phyloP scores from a whole-genome alignment of 768 basidiomycete species.

The Gloeopeniophorella convolvens region DNA sequence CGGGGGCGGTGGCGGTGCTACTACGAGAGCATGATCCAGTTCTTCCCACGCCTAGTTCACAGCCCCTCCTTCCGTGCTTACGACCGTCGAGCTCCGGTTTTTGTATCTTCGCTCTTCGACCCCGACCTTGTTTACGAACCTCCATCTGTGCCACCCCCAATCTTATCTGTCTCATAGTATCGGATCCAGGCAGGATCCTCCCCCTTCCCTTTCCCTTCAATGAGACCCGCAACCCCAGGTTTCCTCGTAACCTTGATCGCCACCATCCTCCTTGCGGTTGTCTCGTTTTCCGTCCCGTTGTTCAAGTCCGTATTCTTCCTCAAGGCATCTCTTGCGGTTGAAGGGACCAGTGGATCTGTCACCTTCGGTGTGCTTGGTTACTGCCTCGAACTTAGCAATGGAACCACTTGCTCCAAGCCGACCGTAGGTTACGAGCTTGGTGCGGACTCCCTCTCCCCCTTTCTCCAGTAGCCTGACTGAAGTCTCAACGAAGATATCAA shows the following conservation, averaged over 20 bases:
- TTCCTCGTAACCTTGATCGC: slow-evolving; percentile 79
- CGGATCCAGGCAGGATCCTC: no score
- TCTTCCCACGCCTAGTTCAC: no score
- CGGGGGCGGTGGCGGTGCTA: no score
- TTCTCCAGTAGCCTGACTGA: neutral
- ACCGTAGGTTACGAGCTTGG: slow-evolving; percentile 84
- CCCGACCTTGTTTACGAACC: no score
- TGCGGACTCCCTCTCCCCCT: slow-evolving; percentile 33
- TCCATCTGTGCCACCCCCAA: no score
- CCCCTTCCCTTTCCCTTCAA: slow-evolving; percentile 41
- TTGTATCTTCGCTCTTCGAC: no score
- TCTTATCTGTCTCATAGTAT: no score
- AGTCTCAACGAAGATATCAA: slow-evolving; percentile 59
- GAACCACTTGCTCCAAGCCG: slow-evolving; percentile 69
- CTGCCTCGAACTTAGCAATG: slow-evolving; percentile 53
- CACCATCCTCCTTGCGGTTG: slow-evolving; percentile 71
- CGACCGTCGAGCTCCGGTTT: no score
- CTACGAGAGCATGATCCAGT: no score
- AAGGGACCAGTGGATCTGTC: slow-evolving; percentile 50
- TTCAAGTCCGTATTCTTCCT: slow-evolving; percentile 89
- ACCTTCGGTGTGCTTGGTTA: slow-evolving; percentile 90
- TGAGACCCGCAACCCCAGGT: slow-evolving; percentile 87
- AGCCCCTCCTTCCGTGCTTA: no score
- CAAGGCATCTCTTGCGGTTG: slow-evolving; percentile 52
- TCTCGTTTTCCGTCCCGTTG: slow-evolving; percentile 86